A percentile compares a stretch with the other conserved stretches of the same genome.
Conservation (phyloP, 2,329 filamentous ascomycete genomes). For the Blastomyces gilchristii region DNA sequence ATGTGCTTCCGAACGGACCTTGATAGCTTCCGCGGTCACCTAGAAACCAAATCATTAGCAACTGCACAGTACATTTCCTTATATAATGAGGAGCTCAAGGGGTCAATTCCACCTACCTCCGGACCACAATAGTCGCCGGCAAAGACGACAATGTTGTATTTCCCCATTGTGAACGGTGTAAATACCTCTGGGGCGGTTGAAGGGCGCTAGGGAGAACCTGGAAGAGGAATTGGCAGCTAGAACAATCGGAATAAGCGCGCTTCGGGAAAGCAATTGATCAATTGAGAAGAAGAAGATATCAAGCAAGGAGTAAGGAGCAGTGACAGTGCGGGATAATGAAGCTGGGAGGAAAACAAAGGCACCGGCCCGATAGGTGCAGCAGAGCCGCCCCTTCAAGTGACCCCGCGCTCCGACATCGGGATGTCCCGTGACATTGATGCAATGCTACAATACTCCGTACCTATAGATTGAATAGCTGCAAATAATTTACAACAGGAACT, state of each 20-base stretch:
- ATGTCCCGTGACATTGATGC: neutral
- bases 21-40: conserved; percentile 77
- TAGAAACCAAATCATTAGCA: conserved; percentile 26
- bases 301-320: neutral
- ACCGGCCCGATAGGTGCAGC: neutral
- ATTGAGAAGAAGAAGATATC: no score
- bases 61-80: neutral
- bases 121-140: conserved; percentile 77
- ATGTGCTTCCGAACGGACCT: conserved; percentile 47
- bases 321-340: neutral
- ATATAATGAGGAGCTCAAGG: neutral
- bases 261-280: neutral
- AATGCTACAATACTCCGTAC: no score
- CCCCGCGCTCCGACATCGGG: conserved; percentile 2
- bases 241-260: neutral
- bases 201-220: neutral
- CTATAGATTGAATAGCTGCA: no score
- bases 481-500: no score
- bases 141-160: conserved; percentile 69
- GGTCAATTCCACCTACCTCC: conserved; percentile 24
- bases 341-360: neutral
- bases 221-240: neutral
- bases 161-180: conserved; percentile 10
- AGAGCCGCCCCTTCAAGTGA: neutral
- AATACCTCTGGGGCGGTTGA: no score